A percentile compares a stretch with the other conserved stretches of the same genome.
Evolutionary conservation across 148 eudicot genomes (phyloP).

Genomic region (Rhododendron henanense): DNA sequence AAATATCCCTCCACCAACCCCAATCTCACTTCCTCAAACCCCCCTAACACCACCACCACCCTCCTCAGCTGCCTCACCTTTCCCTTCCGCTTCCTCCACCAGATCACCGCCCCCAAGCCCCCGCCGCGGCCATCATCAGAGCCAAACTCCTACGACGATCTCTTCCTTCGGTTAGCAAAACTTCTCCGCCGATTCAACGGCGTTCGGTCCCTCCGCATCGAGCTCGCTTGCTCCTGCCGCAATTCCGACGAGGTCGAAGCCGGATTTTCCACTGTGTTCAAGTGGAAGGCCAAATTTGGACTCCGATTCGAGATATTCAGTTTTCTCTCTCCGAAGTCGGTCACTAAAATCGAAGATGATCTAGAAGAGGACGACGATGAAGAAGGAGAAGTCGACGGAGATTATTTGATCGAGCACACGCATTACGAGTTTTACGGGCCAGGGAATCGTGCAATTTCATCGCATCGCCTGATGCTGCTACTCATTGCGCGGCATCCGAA

Average conservation of each 20-base stretch:
- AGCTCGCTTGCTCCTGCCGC: not conserved
- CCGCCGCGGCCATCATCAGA: no score
- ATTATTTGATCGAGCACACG: not conserved
- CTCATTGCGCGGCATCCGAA: not conserved
- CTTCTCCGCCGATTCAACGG: not conserved
- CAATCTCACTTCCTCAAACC: not conserved
- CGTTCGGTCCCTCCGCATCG: not conserved
- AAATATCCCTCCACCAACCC: not conserved
- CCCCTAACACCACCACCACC: not conserved
- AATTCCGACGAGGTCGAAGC: not conserved
- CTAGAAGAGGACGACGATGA: not conserved
- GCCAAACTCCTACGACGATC: not conserved
- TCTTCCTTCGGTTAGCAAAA: not conserved
- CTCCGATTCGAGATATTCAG: not conserved
- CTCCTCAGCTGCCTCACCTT: not conserved
- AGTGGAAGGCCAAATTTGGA: not conserved
- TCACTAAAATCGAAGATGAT: not conserved
- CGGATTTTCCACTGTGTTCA: not conserved
- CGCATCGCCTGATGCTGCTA: not conserved
- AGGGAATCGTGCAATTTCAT: not conserved
- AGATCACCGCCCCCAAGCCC: not conserved
- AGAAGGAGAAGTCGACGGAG: not conserved
- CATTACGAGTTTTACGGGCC: not conserved
- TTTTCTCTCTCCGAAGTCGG: not conserved
- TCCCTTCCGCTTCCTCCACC: conserved; percentile 1